Evolutionary conservation across 768 basidiomycete species (phyloP).

Genomic region (Boletellus sp.): DNA sequence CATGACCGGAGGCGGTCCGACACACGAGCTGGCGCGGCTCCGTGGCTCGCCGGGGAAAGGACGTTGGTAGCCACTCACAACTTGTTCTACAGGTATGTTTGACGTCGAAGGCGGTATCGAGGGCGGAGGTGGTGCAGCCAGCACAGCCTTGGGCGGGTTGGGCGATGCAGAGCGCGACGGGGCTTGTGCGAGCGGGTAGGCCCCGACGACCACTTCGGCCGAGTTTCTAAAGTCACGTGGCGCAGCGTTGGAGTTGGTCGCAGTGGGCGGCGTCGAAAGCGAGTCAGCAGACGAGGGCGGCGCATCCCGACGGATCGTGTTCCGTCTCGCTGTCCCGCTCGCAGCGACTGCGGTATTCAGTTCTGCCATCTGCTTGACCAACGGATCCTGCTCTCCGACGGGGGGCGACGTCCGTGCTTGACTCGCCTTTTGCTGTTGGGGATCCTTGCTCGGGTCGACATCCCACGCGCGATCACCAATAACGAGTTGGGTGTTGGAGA

Average conservation of each 20-base stretch:
- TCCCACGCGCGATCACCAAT: slow-evolving; percentile 65
- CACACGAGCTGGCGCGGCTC: slow-evolving; percentile 50
- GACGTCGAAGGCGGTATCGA: slow-evolving; percentile 36
- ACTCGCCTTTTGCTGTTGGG: slow-evolving; percentile 41
- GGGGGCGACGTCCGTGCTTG: slow-evolving; percentile 26
- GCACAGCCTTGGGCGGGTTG: slow-evolving; percentile 64
- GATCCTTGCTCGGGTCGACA: slow-evolving; percentile 63
- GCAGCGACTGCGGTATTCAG: slow-evolving; percentile 34
- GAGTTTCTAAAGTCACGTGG: slow-evolving; percentile 67
- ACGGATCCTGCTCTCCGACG: slow-evolving; percentile 52
- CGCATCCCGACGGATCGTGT: slow-evolving; percentile 27
- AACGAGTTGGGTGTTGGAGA: slow-evolving; percentile 56
- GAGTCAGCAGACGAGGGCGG: slow-evolving; percentile 21
- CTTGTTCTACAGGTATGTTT: slow-evolving; percentile 64
- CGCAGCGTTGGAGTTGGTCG: slow-evolving; percentile 9
- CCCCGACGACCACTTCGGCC: slow-evolving; percentile 76
- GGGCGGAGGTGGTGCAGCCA: slow-evolving; percentile 63
- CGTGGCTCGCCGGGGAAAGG: slow-evolving; percentile 81
- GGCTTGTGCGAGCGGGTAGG: slow-evolving; percentile 50
- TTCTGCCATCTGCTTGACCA: slow-evolving; percentile 64
- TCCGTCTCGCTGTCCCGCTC: slow-evolving; percentile 12
- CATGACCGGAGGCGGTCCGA: slow-evolving; percentile 29
- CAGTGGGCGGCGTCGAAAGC: slow-evolving; percentile 23
- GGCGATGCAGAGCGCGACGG: slow-evolving; percentile 74
- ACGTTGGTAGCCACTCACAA: slow-evolving; percentile 74